Conservation (phyloP, 805 yeast genomes). For the Starmerella bombicola region DNA sequence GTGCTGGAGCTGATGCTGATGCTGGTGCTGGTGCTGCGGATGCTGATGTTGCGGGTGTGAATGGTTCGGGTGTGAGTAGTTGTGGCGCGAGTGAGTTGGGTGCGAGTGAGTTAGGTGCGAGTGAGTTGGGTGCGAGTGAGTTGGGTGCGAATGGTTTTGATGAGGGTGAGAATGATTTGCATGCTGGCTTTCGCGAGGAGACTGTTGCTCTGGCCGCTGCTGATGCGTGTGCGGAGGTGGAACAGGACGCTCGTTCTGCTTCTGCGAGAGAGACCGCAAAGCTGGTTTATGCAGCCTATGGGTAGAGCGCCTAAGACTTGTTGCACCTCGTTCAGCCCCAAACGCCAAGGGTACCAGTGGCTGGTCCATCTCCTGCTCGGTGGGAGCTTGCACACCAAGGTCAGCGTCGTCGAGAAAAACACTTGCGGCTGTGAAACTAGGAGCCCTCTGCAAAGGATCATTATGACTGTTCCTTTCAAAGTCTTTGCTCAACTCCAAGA, state of each 20-base stretch:
- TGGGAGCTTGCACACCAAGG: too few species aligned
- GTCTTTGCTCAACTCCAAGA: conserved; percentile 44
- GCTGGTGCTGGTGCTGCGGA: too few species aligned
- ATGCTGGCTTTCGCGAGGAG: too few species aligned
- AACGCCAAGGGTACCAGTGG: neutral
- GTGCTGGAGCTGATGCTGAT: neutral
- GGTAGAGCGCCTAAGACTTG: conserved; percentile 17
- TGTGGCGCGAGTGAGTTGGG: neutral
- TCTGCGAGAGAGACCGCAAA: neutral
- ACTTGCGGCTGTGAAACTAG: too few species aligned
- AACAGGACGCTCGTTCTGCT: too few species aligned
- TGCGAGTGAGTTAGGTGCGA: neutral
- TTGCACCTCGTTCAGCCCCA: conserved; percentile 12
- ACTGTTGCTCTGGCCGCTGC: too few species aligned
- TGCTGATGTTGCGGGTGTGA: neutral
- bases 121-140: neutral
- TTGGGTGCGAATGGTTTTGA: too few species aligned
- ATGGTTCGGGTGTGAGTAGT: neutral
- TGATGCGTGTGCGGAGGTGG: too few species aligned
- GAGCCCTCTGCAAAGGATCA: too few species aligned
- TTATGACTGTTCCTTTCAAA: conserved; percentile 35
- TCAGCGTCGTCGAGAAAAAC: too few species aligned
- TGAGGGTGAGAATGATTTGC: too few species aligned
- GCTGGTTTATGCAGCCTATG: conserved; percentile 15
- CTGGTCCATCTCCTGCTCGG: neutral